Conservation (phyloP, 371 early-diverging fungal species). For the Apophysomyces trapeziformis region DNA sequence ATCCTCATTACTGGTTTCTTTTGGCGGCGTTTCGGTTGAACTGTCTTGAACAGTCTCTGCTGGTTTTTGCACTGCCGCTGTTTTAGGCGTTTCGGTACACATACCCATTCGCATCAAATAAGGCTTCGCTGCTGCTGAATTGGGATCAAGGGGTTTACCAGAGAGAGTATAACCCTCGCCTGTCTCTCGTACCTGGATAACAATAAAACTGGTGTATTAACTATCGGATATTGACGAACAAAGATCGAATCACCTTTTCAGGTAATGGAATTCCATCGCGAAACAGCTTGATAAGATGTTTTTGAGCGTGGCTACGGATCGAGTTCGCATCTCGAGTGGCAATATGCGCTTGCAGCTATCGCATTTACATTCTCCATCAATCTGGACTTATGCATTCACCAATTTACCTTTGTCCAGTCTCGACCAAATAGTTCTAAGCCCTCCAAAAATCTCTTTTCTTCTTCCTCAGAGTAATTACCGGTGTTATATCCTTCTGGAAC, state of each 20-base stretch:
- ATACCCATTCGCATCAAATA: conserved; percentile 59
- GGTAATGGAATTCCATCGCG: conserved; percentile 82
- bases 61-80: background rate
- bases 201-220: background rate
- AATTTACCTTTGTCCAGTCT: conserved; percentile 73
- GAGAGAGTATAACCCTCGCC: conserved; percentile 90
- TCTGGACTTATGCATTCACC: background rate
- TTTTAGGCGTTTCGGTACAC: conserved; percentile 4
- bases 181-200: conserved; percentile 62
- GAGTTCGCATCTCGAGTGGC: conserved; percentile 82
- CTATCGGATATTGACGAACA: background rate
- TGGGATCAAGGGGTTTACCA: conserved; percentile 85
- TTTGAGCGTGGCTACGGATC: conserved; percentile 89
- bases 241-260: conserved; percentile 53
- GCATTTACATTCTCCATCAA: background rate
- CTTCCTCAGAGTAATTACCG: conserved; percentile 81
- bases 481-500: conserved; percentile 61
- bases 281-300: conserved; percentile 88
- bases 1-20: background rate
- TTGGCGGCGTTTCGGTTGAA: background rate
- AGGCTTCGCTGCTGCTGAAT: conserved; percentile 83
- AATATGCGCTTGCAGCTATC: conserved; percentile 71
- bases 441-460: conserved; percentile 74
- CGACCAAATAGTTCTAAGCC: conserved; percentile 83
- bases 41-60: background rate